Evolutionary conservation across 257 asterid species (phyloP).

Genomic region (Nicotiana obtusifolia): DNA sequence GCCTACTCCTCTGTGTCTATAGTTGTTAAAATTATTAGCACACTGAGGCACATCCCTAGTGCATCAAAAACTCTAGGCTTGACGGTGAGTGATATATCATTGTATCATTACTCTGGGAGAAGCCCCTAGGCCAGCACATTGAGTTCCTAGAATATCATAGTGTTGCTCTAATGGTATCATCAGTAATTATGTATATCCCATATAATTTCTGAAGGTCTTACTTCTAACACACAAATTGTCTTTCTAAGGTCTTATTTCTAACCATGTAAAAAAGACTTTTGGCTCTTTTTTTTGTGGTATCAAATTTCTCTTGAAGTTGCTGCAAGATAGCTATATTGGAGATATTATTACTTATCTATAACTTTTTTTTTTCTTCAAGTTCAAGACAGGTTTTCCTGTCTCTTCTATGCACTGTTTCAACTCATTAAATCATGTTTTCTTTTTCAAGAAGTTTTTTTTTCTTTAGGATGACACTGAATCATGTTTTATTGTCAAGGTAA

Average conservation of each 20-base stretch:
- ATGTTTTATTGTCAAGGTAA: neutral
- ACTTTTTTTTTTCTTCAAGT: neutral
- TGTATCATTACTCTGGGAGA: neutral
- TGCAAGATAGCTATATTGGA: neutral
- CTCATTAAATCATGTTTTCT: neutral
- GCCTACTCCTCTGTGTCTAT: conserved; percentile 6
- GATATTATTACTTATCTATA: neutral
- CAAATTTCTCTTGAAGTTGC: neutral
- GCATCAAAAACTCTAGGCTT: neutral
- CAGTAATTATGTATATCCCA: neutral
- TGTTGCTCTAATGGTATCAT: neutral
- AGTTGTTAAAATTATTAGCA: neutral
- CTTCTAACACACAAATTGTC: neutral
- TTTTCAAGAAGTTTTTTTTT: neutral
- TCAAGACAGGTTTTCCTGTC: neutral
- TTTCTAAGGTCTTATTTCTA: neutral
- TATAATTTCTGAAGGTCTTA: neutral
- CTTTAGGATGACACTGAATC: neutral
- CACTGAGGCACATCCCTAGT: neutral
- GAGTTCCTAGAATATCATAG: neutral
- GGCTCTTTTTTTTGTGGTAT: neutral
- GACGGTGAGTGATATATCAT: neutral
- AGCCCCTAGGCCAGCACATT: neutral
- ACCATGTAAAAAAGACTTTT: neutral
- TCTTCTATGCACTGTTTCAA: neutral